A percentile compares a stretch with the other conserved stretches of the same genome.
Conservation (phyloP, 192 early-diverging fungal species). For the Geranomyces michiganensis region DNA sequence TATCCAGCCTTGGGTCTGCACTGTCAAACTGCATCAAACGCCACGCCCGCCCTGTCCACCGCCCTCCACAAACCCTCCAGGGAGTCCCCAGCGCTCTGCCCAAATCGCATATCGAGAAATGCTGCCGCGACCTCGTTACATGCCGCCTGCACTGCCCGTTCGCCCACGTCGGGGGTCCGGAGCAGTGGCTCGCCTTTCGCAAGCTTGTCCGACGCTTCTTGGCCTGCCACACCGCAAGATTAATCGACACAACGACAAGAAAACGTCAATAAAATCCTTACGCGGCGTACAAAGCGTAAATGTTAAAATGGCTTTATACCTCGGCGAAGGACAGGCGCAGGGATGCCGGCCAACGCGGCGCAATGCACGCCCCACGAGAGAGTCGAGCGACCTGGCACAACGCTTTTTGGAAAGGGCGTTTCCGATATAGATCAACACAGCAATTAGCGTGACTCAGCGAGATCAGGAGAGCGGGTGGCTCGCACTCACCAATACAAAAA, state of each 20-base stretch:
- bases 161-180: not conserved
- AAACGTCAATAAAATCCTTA: too few relatives aligned
- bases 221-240: too few relatives aligned
- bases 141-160: not conserved
- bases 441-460: too few relatives aligned
- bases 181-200: conserved; percentile 21
- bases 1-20: too few relatives aligned
- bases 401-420: conserved; percentile 20
- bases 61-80: conserved; percentile 15
- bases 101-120: conserved; percentile 34
- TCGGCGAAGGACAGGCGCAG: conserved; percentile 36
- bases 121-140: conserved; percentile 14
- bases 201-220: conserved; percentile 28
- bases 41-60: conserved; percentile 8
- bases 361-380: conserved; percentile 52
- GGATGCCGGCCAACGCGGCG: conserved; percentile 51
- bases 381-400: conserved; percentile 40
- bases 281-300: not conserved
- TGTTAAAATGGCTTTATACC: conserved; percentile 39
- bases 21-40: not conserved
- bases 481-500: conserved; percentile 65
- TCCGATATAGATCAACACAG: too few relatives aligned
- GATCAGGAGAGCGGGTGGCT: not conserved
- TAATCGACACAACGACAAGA: too few relatives aligned
- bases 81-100: conserved; percentile 7